Conservation (phyloP, 192 early-diverging fungal species). For the Coemansia sp. region DNA sequence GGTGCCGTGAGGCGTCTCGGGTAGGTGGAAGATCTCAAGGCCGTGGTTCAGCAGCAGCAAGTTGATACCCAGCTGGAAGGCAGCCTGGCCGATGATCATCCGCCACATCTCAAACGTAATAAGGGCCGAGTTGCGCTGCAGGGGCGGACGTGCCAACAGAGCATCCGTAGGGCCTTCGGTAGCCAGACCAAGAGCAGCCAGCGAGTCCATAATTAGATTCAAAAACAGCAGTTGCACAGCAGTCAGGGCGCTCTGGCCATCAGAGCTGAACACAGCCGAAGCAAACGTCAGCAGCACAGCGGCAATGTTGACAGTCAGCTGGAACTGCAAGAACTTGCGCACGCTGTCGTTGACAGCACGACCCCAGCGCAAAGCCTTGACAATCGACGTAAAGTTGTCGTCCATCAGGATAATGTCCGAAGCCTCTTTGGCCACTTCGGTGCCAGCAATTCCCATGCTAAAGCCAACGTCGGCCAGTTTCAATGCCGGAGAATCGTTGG, state of each 20-base stretch:
- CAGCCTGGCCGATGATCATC: slow-evolving; percentile 85
- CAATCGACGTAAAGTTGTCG: slow-evolving; percentile 82
- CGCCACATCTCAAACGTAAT: slow-evolving; percentile 89
- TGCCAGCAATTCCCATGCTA: slow-evolving; percentile 89
- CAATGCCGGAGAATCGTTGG: slow-evolving; percentile 84
- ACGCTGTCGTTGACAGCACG: slow-evolving; percentile 79
- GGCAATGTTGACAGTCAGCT: slow-evolving; percentile 79
- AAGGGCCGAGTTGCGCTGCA: slow-evolving; percentile 68
- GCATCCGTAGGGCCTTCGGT: slow-evolving; percentile 86
- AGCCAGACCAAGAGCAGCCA: slow-evolving; percentile 88
- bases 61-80: slow-evolving; percentile 84
- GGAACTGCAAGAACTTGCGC: slow-evolving; percentile 85
- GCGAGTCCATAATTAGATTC: slow-evolving; percentile 93
- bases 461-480: slow-evolving; percentile 90
- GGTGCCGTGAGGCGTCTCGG: slow-evolving; percentile 25
- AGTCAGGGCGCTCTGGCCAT: slow-evolving; percentile 72
- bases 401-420: slow-evolving; percentile 85
- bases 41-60: slow-evolving; percentile 61
- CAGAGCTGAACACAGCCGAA: slow-evolving; percentile 63
- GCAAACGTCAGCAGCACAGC: slow-evolving; percentile 72
- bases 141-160: slow-evolving; percentile 76
- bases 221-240: slow-evolving; percentile 94
- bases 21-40: slow-evolving; percentile 62
- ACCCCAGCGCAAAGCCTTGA: slow-evolving; percentile 79
- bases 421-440: slow-evolving; percentile 81